Evolutionary conservation across 164 flowering plant species (phyloP).

Genomic region (Nymphaea colorata): DNA sequence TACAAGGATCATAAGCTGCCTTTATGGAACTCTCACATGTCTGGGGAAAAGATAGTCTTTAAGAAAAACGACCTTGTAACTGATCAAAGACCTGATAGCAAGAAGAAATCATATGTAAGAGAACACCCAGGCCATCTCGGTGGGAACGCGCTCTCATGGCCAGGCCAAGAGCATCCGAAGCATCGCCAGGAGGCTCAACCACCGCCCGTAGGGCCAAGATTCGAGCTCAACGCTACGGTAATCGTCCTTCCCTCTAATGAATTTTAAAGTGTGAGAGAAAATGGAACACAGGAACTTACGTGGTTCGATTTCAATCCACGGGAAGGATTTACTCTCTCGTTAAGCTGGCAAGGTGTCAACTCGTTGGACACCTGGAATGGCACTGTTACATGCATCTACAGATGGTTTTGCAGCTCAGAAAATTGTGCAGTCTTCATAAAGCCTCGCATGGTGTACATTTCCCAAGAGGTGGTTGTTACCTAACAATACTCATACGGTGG

Average conservation of each 20-base stretch:
- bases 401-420: too few relatives aligned
- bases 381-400: too few relatives aligned
- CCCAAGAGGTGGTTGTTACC: too few relatives aligned
- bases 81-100: conserved; percentile 74
- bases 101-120: neutral
- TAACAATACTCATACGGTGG: too few relatives aligned
- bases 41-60: conserved; percentile 79
- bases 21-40: conserved; percentile 77
- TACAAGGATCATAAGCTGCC: conserved; percentile 92
- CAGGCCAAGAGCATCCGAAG: conserved; percentile 55
- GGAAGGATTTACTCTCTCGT: too few relatives aligned
- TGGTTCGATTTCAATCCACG: too few relatives aligned
- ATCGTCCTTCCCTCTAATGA: conserved; percentile 15
- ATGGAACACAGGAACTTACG: too few relatives aligned
- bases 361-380: too few relatives aligned
- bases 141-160: conserved; percentile 77
- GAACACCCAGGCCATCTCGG: conserved; percentile 52
- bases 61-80: conserved; percentile 68
- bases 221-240: conserved; percentile 69
- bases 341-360: too few relatives aligned
- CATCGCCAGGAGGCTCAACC: conserved; percentile 55
- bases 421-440: too few relatives aligned
- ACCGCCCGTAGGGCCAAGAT: conserved; percentile 30
- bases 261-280: too few relatives aligned
- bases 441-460: too few relatives aligned